Percentiles rank a stretch among this genome's conserved stretches.
Conservation (phyloP, 768 basidiomycete species). For the Boletus huronensis region DNA sequence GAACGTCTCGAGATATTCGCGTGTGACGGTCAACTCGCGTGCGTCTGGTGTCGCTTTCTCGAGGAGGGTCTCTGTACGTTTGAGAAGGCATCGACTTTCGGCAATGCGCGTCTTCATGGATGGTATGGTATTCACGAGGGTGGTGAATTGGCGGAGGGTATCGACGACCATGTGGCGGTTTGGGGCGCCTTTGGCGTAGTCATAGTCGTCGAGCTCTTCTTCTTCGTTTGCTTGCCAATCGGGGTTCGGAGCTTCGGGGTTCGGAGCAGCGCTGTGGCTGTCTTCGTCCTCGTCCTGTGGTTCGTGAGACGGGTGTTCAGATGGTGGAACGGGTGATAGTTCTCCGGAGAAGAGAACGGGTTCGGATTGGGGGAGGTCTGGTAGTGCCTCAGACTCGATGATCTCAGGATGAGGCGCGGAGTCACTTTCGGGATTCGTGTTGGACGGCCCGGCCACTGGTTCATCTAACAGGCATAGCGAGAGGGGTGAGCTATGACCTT, state of each 20-base stretch:
- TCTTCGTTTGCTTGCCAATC: slow-evolving; percentile 6
- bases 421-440: neutral
- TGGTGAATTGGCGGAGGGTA: slow-evolving; percentile 26
- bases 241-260: neutral
- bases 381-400: neutral
- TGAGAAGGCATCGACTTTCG: slow-evolving; percentile 19
- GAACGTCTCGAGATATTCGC: slow-evolving; percentile 26
- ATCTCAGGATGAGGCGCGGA: neutral
- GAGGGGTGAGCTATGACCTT: neutral
- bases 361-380: neutral
- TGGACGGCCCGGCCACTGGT: neutral
- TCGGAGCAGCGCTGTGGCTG: neutral
- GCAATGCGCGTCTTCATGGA: slow-evolving; percentile 18
- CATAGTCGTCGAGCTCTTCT: neutral
- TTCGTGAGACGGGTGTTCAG: neutral
- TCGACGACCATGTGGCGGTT: slow-evolving; percentile 26
- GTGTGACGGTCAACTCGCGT: slow-evolving; percentile 19
- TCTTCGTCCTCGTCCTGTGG: neutral
- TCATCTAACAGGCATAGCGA: slow-evolving; percentile 5
- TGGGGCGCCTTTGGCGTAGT: slow-evolving; percentile 16
- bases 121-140: slow-evolving; percentile 20
- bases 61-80: slow-evolving; percentile 14
- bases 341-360: neutral
- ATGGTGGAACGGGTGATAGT: neutral
- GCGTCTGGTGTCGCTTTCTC: slow-evolving; percentile 14